Conservation (phyloP, 225 moss, liverwort and hornwort species). For the Ulota crispa region DNA sequence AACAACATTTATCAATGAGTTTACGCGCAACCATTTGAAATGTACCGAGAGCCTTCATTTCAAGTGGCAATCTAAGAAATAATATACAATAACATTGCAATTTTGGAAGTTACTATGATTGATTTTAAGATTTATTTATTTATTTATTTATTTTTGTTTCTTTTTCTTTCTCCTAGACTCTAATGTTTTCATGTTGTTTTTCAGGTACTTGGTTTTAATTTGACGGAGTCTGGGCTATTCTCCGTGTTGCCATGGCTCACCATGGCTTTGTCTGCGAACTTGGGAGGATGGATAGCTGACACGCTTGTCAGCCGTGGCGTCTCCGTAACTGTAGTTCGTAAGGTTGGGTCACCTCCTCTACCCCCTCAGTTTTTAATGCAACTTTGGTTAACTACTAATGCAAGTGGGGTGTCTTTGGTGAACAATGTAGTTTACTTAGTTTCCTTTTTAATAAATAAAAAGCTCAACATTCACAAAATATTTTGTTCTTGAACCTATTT, state of each 20-base stretch:
- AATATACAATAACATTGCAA: no score
- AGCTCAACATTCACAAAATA: background rate
- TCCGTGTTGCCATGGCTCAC: slow-evolving; percentile 99
- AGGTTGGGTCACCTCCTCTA: slow-evolving; percentile 44
- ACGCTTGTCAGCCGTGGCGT: slow-evolving; percentile 80
- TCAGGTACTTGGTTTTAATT: slow-evolving; percentile 94
- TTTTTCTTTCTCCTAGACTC: no score
- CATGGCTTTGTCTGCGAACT: slow-evolving; percentile 89
- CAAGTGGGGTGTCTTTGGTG: background rate
- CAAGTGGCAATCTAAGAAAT: no score
- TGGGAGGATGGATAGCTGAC: slow-evolving; percentile 99
- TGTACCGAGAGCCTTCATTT: no score
- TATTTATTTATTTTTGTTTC: no score
- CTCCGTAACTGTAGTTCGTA: slow-evolving; percentile 82
- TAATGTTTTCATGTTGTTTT: background rate
- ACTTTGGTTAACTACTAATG: background rate
- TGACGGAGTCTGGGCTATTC: slow-evolving; percentile 93
- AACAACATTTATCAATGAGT: background rate
- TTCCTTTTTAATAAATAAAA: background rate
- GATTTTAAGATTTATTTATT: no score
- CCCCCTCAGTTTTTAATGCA: no score
- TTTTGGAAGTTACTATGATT: no score
- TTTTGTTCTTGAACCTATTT: background rate
- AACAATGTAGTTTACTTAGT: background rate
- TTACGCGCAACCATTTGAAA: no score